These are phyloP conservation scores for Suillus decipiens DNA, from an alignment of 768 basidiomycete species.

Conservation along the genomic window DNA sequence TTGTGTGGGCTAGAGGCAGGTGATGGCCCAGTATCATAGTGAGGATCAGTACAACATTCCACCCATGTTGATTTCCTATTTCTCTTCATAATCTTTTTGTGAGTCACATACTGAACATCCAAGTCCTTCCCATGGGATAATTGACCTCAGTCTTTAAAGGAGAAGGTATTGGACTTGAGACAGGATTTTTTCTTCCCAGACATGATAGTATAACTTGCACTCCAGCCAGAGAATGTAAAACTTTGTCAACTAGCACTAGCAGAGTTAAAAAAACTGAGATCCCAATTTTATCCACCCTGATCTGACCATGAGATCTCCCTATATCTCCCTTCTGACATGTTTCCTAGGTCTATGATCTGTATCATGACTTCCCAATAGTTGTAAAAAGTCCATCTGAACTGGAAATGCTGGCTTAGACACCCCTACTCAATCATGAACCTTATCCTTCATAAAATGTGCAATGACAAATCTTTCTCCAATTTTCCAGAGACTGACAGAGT, in stretches of 20 bases:
- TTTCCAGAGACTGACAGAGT: no score
- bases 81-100: not conserved
- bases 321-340: not conserved
- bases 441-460: no score
- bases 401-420: no score
- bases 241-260: no score
- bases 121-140: not conserved
- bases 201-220: not conserved
- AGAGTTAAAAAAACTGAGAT: not conserved
- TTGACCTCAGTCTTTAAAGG: not conserved
- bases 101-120: not conserved
- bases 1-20: not conserved
- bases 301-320: not conserved
- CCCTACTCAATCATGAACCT: no score
- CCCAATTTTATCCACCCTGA: not conserved
- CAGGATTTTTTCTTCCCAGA: not conserved
- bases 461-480: no score
- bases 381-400: not conserved
- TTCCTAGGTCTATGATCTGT: conserved; percentile 2
- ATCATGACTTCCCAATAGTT: not conserved
- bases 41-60: not conserved
- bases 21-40: not conserved
- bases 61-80: not conserved
- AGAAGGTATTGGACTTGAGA: not conserved
- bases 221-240: no score